Evolutionary conservation across 1,284 basidiomycete species (phyloP), one percentile per base, ranked within the genome.

Genomic region (Somion occarium): DNA sequence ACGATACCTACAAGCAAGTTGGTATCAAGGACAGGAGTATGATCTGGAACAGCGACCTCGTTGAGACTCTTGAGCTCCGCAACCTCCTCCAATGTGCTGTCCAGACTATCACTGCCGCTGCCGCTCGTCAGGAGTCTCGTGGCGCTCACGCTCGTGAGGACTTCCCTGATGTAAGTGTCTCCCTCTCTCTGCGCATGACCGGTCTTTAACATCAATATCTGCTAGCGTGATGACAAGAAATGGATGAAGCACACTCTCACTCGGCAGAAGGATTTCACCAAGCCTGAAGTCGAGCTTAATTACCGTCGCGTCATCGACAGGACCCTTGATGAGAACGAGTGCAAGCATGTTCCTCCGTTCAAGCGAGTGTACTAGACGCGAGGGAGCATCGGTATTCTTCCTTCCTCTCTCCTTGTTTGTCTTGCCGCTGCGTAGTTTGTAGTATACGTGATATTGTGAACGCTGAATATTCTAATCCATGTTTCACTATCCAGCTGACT

Each of bases 111-210:
- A 88, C 87, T 39, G 87, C 92, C 49, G 97, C 97, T 48, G 93
- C 94, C 54, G 94, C 93, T 50, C 89, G 97, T 61, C 92, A 97
- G 74, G 97, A 99, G 70, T 95, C 92, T 38, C 90, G 96, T 68
- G 96, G 96, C 65, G 96, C 96, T 30, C 97, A 99, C 67, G 96
- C 97, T 43, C 91, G 96, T 60, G 94, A 98, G 71, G 97, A 99
- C 72, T 98, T 70, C 77, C 86, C 93, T 54, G 91, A 93, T 56
- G 88, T 91, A 56, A 53, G 78, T 73, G 25, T 30, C 46, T 27
- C 38, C 44, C 5, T n/a, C 18, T 20, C 38, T 46, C 48, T 52
- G 26, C 15, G 15, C 39, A 15, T 49, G 30, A 39, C 23, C 39
- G 30, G 15, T 7, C 7, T 34, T 7, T 49, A 20, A 50, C 20